Conservation (phyloP, 805 yeast species). For the Yamadazyma insecticola region DNA sequence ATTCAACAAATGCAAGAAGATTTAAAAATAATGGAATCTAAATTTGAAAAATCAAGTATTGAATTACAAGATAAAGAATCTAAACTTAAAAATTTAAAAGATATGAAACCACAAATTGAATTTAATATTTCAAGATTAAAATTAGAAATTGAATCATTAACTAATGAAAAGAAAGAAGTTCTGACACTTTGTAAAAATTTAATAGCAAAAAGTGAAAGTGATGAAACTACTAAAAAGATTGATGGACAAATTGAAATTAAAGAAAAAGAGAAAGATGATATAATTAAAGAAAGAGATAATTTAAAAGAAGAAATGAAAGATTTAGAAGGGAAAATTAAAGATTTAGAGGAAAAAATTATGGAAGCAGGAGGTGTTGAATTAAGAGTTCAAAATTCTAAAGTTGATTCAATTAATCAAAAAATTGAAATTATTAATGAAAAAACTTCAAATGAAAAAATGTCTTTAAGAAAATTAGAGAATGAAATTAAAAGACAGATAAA, state of each 20-base stretch:
- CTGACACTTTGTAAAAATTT: slow-evolving; percentile 39
- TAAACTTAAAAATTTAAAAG: slow-evolving; percentile 54
- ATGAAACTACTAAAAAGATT: slow-evolving; percentile 22
- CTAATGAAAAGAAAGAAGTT: slow-evolving; percentile 48
- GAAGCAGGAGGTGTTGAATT: slow-evolving; percentile 87
- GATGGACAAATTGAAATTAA: slow-evolving; percentile 33
- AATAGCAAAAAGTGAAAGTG: slow-evolving; percentile 32
- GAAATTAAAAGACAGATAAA: slow-evolving; percentile 55
- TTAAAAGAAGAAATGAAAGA: slow-evolving; percentile 54
- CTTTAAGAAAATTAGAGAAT: slow-evolving; percentile 57
- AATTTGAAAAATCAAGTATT: slow-evolving; percentile 44
- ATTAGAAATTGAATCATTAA: slow-evolving; percentile 61
- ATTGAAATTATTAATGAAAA: slow-evolving; percentile 57
- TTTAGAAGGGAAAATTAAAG: slow-evolving; percentile 51
- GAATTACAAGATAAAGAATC: slow-evolving; percentile 56
- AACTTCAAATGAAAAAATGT: slow-evolving; percentile 51
- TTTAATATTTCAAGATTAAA: slow-evolving; percentile 51
- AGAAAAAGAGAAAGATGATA: slow-evolving; percentile 10
- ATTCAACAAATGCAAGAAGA: slow-evolving; percentile 51
- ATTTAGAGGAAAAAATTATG: slow-evolving; percentile 73
- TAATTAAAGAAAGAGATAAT: slow-evolving; percentile 14
- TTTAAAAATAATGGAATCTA: slow-evolving; percentile 48
- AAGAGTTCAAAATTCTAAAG: slow-evolving; percentile 74
- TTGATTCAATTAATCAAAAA: slow-evolving; percentile 66
- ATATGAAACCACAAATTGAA: slow-evolving; percentile 68